phyloP scores from a whole-genome alignment of 1,284 basidiomycete species.

The Gymnopus androsaceus region DNA sequence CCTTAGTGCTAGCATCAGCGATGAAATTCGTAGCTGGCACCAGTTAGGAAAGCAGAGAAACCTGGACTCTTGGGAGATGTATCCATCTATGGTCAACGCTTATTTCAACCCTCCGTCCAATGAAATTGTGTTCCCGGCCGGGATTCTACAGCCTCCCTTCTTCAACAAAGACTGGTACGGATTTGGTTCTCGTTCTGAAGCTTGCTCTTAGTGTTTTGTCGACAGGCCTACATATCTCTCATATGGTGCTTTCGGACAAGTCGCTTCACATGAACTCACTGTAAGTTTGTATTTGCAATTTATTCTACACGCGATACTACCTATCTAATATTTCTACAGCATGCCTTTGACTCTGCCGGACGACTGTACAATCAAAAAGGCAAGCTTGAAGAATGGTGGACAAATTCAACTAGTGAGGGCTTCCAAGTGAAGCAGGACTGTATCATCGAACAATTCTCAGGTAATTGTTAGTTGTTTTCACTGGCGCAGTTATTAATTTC shows the following conservation, averaged over 20 bases:
- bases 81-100: constrained; percentile 77
- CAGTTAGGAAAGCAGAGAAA: constrained; percentile 76
- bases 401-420: constrained; percentile 78
- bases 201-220: too few relatives aligned
- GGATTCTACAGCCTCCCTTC: constrained; percentile 92
- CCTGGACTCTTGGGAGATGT: constrained; percentile 86
- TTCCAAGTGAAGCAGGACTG: constrained; percentile 88
- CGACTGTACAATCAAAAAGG: constrained; percentile 79
- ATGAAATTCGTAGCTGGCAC: constrained; percentile 71
- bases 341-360: constrained; percentile 93
- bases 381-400: constrained; percentile 89
- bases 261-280: constrained; percentile 88
- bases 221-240: constrained; percentile 84
- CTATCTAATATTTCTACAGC: constrained; percentile 47
- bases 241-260: constrained; percentile 89
- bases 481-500: too few relatives aligned
- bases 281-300: constrained; percentile 45
- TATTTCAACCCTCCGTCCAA: constrained; percentile 83
- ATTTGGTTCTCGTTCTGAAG: neutral
- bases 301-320: neutral
- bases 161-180: constrained; percentile 81
- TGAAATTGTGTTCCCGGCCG: constrained; percentile 96
- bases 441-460: constrained; percentile 89
- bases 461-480: too few relatives aligned
- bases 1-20: constrained; percentile 60